Evolutionary conservation across 768 basidiomycete species (phyloP).

Genomic region (Boletus rubropictus): DNA sequence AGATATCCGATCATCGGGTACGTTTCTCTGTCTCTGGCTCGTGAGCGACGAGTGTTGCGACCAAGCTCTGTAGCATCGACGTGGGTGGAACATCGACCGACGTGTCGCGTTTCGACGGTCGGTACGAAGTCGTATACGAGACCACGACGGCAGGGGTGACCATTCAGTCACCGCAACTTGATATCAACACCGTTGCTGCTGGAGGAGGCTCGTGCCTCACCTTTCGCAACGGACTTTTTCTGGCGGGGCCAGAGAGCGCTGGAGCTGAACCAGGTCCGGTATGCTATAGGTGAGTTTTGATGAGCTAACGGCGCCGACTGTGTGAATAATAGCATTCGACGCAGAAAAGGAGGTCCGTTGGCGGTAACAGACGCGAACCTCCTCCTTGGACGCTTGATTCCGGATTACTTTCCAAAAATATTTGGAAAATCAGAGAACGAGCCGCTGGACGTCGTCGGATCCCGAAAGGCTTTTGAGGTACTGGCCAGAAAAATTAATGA

Average conservation of each 20-base stretch:
- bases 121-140: conserved; percentile 91
- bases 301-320: background rate
- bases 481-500: conserved; percentile 68
- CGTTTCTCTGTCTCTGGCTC: conserved; percentile 20
- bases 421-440: conserved; percentile 89
- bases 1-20: conserved; percentile 81
- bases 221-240: conserved; percentile 86
- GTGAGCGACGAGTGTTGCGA: background rate
- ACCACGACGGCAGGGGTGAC: conserved; percentile 93
- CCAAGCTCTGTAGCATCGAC: conserved; percentile 51
- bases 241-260: conserved; percentile 88
- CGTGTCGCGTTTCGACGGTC: conserved; percentile 86
- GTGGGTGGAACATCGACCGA: conserved; percentile 97
- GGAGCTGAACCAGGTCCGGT: conserved; percentile 92
- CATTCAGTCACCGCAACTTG: conserved; percentile 87
- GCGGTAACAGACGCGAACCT: conserved; percentile 94
- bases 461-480: conserved; percentile 58
- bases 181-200: conserved; percentile 94
- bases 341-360: conserved; percentile 83
- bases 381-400: conserved; percentile 79
- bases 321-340: background rate
- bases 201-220: conserved; percentile 89
- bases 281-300: conserved; percentile 64
- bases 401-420: conserved; percentile 91
- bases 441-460: conserved; percentile 71